Percentiles rank a stretch among this genome's conserved stretches.
Conservation (phyloP, 1,139 yeast species). For the Debaryomyces singareniensis region DNA sequence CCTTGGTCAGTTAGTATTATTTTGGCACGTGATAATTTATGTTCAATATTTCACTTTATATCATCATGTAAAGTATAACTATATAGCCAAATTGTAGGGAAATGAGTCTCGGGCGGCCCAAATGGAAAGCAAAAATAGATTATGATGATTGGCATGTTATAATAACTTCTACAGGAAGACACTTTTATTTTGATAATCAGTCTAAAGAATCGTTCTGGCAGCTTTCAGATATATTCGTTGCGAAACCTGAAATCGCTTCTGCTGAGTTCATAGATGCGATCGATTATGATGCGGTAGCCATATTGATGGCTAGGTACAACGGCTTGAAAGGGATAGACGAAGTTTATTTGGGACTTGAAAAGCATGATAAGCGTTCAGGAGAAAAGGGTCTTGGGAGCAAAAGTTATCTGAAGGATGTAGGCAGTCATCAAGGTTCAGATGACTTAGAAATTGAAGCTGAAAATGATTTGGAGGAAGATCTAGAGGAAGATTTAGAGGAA, state of each 20-base stretch:
- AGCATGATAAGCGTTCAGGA: slow-evolving; percentile 3
- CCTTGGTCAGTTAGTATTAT: slow-evolving; percentile 30
- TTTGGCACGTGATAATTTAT: background rate
- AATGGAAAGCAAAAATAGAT: slow-evolving; percentile 15
- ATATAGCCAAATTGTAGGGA: background rate
- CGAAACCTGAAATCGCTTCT: slow-evolving; percentile 11
- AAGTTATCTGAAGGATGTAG: slow-evolving; percentile 4
- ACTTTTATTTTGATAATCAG: slow-evolving; percentile 25
- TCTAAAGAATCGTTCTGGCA: slow-evolving; percentile 27
- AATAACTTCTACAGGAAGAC: slow-evolving; percentile 20
- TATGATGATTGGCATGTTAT: slow-evolving; percentile 24
- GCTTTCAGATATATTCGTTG: slow-evolving; percentile 17
- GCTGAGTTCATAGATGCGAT: slow-evolving; percentile 14
- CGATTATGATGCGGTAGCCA: slow-evolving; percentile 25
- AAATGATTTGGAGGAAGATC: slow-evolving; percentile 1
- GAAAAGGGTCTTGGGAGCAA: slow-evolving; percentile 1
- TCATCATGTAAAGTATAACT: background rate
- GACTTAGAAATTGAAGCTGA: slow-evolving; percentile 1
- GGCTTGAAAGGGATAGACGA: slow-evolving; percentile 15
- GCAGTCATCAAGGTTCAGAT: background rate
- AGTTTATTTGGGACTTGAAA: slow-evolving; percentile 2
- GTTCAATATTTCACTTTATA: background rate
- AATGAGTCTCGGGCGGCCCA: slow-evolving; percentile 7
- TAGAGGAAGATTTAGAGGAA: slow-evolving; percentile 3
- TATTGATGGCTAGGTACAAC: slow-evolving; percentile 24